phyloP scores from a whole-genome alignment of 805 yeast species.

The Starmerella sp. region DNA sequence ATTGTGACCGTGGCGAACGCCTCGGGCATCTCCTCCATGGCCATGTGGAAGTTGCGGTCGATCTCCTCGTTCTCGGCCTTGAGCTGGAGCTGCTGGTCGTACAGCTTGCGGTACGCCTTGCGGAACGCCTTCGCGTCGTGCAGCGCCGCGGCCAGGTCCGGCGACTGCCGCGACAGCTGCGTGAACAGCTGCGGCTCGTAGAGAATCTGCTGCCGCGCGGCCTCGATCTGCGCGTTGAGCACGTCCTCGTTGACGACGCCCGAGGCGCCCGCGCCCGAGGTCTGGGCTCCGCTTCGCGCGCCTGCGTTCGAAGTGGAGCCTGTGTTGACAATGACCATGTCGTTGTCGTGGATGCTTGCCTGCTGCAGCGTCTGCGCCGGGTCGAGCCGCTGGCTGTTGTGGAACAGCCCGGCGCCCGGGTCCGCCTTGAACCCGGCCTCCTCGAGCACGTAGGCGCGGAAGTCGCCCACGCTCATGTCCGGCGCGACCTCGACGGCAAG shows the following conservation, averaged over 20 bases:
- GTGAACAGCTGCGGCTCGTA: conserved; percentile 28
- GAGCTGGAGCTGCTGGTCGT: conserved; percentile 34
- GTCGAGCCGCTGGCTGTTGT: conserved; percentile 37
- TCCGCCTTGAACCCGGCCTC: conserved; percentile 46
- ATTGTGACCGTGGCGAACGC: conserved; percentile 70
- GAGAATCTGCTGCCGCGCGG: conserved; percentile 29
- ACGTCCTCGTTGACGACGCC: conserved; percentile 1
- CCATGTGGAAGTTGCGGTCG: conserved; percentile 67
- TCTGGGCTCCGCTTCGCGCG: neutral
- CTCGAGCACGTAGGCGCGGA: conserved; percentile 60
- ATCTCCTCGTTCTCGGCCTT: conserved; percentile 49
- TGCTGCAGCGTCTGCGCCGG: conserved; percentile 35
- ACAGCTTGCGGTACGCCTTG: conserved; percentile 33
- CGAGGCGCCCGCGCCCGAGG: neutral
- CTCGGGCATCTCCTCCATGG: conserved; percentile 84
- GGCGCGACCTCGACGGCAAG: conserved; percentile 51
- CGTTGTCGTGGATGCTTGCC: conserved; percentile 45
- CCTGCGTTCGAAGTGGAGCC: neutral
- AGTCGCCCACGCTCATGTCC: conserved; percentile 53
- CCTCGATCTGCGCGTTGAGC: conserved; percentile 23
- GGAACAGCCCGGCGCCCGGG: conserved; percentile 38
- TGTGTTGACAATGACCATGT: conserved; percentile 33
- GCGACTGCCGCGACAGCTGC: conserved; percentile 33
- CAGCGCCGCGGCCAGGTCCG: conserved; percentile 38
- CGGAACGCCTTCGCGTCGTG: conserved; percentile 41